Percentiles rank a stretch among this genome's conserved stretches.
These are phyloP conservation scores for Backusella tarrabulga DNA, from an alignment of 192 early-diverging fungal genomes.

Conservation along the genomic window DNA sequence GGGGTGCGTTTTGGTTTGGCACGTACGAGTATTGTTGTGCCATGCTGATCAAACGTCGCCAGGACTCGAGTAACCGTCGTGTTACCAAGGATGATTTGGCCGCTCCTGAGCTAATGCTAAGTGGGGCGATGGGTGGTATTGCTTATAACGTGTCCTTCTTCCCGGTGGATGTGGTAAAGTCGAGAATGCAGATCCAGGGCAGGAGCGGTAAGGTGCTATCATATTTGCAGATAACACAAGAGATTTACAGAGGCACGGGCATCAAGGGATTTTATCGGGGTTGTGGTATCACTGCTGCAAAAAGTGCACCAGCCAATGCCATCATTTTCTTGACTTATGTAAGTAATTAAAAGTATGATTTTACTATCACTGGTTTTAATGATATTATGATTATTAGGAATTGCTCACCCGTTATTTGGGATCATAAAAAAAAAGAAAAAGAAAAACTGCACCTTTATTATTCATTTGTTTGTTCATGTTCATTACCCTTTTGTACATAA, in stretches of 20 bases:
- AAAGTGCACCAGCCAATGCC: slow-evolving; percentile 91
- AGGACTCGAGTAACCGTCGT: not conserved
- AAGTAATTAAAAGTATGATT: slow-evolving; percentile 31
- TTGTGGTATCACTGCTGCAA: slow-evolving; percentile 86
- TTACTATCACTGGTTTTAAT: not conserved
- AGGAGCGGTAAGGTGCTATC: slow-evolving; percentile 38
- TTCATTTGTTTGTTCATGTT: not conserved
- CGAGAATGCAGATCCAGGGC: slow-evolving; percentile 78
- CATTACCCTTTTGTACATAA: not conserved
- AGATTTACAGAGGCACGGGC: slow-evolving; percentile 77
- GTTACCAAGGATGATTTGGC: slow-evolving; percentile 70
- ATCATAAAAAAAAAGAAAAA: not conserved
- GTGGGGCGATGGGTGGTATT: slow-evolving; percentile 91
- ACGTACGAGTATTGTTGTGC: slow-evolving; percentile 80
- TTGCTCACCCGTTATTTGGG: slow-evolving; percentile 31
- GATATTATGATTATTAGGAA: slow-evolving; percentile 22
- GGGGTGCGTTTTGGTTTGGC: slow-evolving; percentile 97
- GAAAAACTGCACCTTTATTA: no score
- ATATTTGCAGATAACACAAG: slow-evolving; percentile 60
- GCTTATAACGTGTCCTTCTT: slow-evolving; percentile 84
- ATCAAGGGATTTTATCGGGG: slow-evolving; percentile 89
- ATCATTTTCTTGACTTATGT: slow-evolving; percentile 97
- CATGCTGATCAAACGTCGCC: slow-evolving; percentile 41
- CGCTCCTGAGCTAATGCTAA: slow-evolving; percentile 72
- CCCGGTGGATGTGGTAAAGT: slow-evolving; percentile 94